phyloP scores from a whole-genome alignment of 2,329 filamentous ascomycete species.

The Penicillium fuscoglaucum region DNA sequence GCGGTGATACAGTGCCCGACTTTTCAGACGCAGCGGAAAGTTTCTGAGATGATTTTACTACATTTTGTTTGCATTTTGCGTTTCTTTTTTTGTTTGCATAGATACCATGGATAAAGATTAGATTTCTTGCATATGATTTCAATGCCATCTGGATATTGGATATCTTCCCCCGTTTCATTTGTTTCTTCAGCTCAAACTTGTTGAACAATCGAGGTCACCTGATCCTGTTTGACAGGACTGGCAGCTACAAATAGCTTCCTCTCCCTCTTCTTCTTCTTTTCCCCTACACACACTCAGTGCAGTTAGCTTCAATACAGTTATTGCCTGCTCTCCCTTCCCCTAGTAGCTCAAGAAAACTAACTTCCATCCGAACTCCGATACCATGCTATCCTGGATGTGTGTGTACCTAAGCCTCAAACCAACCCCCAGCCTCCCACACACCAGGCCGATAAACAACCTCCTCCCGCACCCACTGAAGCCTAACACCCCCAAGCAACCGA shows the following conservation, averaged over 20 bases:
- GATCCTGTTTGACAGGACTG: too few relatives aligned
- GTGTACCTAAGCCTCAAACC: conserved; percentile 59
- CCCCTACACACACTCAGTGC: too few relatives aligned
- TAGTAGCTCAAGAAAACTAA: too few relatives aligned
- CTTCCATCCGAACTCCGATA: background rate
- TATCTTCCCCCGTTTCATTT: background rate
- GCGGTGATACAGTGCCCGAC: conserved; percentile 51
- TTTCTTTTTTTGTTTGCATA: conserved; percentile 6
- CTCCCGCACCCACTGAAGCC: conserved; percentile 58
- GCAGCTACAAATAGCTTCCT: too few relatives aligned
- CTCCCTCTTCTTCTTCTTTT: too few relatives aligned
- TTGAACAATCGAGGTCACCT: too few relatives aligned
- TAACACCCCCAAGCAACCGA: conserved; percentile 67
- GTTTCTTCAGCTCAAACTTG: background rate
- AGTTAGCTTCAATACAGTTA: too few relatives aligned
- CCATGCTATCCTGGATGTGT: background rate
- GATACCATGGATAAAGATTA: conserved; percentile 11
- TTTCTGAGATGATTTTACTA: conserved; percentile 35
- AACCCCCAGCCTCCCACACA: conserved; percentile 81
- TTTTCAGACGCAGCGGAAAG: conserved; percentile 47
- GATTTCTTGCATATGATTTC: conserved; percentile 1
- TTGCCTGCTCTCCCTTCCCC: too few relatives aligned
- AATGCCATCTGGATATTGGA: background rate
- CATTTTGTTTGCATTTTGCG: conserved; percentile 9
- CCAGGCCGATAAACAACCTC: conserved; percentile 69